Evolutionary conservation across 306 rosid genomes (phyloP), one percentile per base, ranked within the genome.

Genomic region (Pyrus betulifolia): DNA sequence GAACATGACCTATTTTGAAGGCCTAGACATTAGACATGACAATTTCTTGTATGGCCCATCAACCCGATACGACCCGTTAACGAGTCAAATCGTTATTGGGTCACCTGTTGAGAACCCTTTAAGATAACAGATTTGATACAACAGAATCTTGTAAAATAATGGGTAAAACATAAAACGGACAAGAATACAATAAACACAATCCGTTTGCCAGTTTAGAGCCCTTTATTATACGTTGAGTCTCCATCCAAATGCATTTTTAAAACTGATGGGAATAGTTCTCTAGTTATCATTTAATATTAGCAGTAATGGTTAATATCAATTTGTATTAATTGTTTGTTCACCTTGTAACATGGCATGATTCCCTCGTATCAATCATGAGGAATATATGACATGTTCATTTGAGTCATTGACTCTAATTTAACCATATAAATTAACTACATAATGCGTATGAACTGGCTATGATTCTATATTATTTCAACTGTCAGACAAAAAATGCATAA

Each of bases 281-380:
- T 66, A 44, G 55, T 49, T 49, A 49, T 6, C 21, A 49, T 42
- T 18, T 61, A 11, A 75, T 46, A 75, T 46, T 76, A 54, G 22
- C 67, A 52, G 81, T 45, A 52, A 68, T 71, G 84, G 70, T 67
- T 55, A 23, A 62, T 31, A 59, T 74, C 45, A 71, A 70, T 9
- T 60, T n/a, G 38, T 69, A 27, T 54, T 86, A 81, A 76, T 78
- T 83, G 81, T 84, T 83, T 77, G 78, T 87, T 82, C 82, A 59
- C 76, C 81, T 25, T 63, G 72, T 85, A 90, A 89, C 97, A 89
- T 92, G 92, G 90, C 86, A 89, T 90, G 91, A 95, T 92, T 92
- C 98, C 83, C 79, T 73, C 76, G 22, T 75, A 84, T 83, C 78
- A 85, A 86, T 82, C 86, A 85, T 70, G 75, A 51, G 69, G 69